Base-by-base conservation (phyloP, 164 flowering plant genomes). In the Magnolia officinalis region DNA sequence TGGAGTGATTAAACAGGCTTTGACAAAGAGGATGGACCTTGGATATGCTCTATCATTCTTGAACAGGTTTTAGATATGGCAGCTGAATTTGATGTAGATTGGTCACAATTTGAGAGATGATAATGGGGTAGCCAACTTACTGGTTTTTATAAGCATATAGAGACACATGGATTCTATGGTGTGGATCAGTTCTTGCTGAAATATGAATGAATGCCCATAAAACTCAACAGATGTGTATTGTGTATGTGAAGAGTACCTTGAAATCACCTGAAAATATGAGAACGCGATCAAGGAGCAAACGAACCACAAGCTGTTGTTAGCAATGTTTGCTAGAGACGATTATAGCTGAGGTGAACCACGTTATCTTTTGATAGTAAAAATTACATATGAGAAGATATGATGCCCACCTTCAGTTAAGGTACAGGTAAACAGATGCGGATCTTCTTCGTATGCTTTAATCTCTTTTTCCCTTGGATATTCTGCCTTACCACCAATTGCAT, bases 351-450 rank as follows among this genome's bases (percentile, higher is more conserved):
- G 77, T 59, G 66, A 74, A 63, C 8, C 59, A 70, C 65, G 80
- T 81, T 73, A 82, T 75, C 77, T 70, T 55, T 73, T 77, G n/a
- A 72, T 29, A 50, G 58, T 70, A 24, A 70, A 80, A 59, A 5
- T 45, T 68, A 80, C 19, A 76, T 67, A 74, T 69, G 72, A 70
- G 72, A 71, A 72, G 49, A 50, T 37, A 37, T n/a, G 31, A 74
- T 65, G 61, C 78, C 71, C 80, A 88, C 97, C 91, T 74, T 84
- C 83, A 51, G 75, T 74, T 7, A 50, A 55, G 71, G 78, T 73
- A 79, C 86, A 83, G 23, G 76, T 70, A 83, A 90, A 91, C 71
- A 92, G 80, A 85, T 86, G 91, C 78, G 97, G 92, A 76, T 92
- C 91, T 68, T 88, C 89, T 31, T 73, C 70, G 55, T 50, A 70